phyloP scores from a whole-genome alignment of 345 rosid species.

The Capsella bursapastoris region DNA sequence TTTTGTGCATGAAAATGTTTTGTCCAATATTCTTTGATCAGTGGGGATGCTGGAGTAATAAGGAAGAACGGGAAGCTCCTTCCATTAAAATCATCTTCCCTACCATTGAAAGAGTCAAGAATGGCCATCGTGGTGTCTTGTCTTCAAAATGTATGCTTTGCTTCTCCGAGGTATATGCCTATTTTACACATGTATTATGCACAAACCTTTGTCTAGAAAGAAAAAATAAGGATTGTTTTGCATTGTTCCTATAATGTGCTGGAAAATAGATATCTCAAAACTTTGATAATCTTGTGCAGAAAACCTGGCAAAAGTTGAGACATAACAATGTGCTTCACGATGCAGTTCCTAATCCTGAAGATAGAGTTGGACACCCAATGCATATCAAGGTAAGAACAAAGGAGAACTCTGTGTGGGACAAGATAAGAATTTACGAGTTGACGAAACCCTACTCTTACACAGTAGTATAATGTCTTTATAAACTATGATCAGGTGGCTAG shows the following conservation, averaged over 20 bases:
- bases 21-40: conserved; percentile 39
- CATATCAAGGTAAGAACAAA: conserved; percentile 67
- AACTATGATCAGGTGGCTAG: conserved; percentile 65
- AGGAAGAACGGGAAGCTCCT: conserved; percentile 78
- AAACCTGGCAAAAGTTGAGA: conserved; percentile 86
- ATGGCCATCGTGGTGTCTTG: conserved; percentile 62
- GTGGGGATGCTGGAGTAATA: conserved; percentile 98
- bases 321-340: conserved; percentile 61
- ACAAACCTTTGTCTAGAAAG: background rate
- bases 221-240: background rate
- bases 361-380: conserved; percentile 77
- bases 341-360: conserved; percentile 79
- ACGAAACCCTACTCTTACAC: conserved; percentile 6
- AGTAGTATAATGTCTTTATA: conserved; percentile 8
- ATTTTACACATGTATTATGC: background rate
- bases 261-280: conserved; percentile 1
- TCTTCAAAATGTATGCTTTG: conserved; percentile 77
- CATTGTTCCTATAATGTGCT: background rate
- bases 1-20: conserved; percentile 13
- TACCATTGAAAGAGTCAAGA: conserved; percentile 81
- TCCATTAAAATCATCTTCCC: conserved; percentile 78
- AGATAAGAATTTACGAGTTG: background rate
- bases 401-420: background rate
- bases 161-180: conserved; percentile 76
- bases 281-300: conserved; percentile 50